These are phyloP conservation scores for Meira miltonrushii DNA, from an alignment of 1,284 basidiomycete genomes.

Conservation along the genomic window DNA sequence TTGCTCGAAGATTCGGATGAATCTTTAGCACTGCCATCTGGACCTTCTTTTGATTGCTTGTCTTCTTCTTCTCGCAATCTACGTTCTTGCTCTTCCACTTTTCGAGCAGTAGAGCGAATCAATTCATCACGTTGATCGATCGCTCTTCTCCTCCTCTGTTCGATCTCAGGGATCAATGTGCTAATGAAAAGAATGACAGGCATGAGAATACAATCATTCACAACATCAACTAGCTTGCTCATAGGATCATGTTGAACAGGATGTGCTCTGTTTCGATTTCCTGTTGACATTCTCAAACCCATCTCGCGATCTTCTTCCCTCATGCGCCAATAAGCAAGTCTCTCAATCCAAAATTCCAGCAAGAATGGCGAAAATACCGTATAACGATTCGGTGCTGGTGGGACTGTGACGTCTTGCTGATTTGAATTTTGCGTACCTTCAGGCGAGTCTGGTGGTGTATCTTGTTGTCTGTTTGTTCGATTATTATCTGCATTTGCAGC, in stretches of 20 bases:
- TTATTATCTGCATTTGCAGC: neutral
- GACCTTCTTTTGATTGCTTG: slow-evolving; percentile 2
- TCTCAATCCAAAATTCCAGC: slow-evolving; percentile 26
- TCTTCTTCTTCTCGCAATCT: neutral
- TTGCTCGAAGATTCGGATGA: neutral
- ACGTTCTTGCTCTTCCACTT: slow-evolving; percentile 12
- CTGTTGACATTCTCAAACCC: slow-evolving; percentile 12
- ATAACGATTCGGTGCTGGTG: slow-evolving; percentile 19
- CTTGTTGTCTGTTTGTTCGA: neutral
- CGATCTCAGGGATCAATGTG: slow-evolving; percentile 33
- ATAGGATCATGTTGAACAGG: neutral
- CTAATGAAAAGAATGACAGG: slow-evolving; percentile 25
- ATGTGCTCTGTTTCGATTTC: slow-evolving; percentile 6
- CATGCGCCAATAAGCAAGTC: slow-evolving; percentile 25
- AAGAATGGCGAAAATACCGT: slow-evolving; percentile 14
- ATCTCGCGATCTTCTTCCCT: slow-evolving; percentile 30
- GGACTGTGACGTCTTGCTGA: neutral
- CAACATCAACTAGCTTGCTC: neutral
- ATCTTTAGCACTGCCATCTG: neutral
- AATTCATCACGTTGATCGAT: slow-evolving; percentile 27
- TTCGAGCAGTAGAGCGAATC: slow-evolving; percentile 8
- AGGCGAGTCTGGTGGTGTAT: slow-evolving; percentile 17
- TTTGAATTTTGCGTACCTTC: neutral
- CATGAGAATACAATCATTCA: slow-evolving; percentile 13
- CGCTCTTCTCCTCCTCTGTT: slow-evolving; percentile 25